Base-by-base conservation (phyloP, 1,284 basidiomycete species). In the Tilletiaria anomala region DNA sequence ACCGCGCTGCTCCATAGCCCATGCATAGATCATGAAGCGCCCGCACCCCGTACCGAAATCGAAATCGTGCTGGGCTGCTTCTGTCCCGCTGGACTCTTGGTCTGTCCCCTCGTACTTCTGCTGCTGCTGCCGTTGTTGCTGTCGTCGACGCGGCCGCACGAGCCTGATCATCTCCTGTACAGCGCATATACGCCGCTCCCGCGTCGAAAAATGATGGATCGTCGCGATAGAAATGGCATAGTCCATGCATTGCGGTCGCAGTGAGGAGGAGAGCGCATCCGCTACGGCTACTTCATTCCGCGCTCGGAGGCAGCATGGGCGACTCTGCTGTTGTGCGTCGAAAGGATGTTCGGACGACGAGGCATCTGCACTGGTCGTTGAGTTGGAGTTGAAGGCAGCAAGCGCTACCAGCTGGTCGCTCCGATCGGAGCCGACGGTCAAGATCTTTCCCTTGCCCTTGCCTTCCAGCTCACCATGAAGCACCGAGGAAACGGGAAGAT, bases 21-120 rank as follows among this genome's bases (percentile, higher is more conserved):
- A 99, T n/a, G 96, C 93, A 58, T 93, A 94, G 56, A 97, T 80
- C 51, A 99, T 72, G 44, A 88, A 74, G 5, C 85, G 78, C 8
- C 85, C 81, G 53, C 81, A 75, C 2, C 57, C 4, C 3, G 11
- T 35, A 1, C 44, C 40, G 18, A 41, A 39, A 2, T 42, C 33
- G 3, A 50, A 32, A 1, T 48, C 41, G 6, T 41, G 17, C 24
- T 54, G 47, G 8, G 23, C 18, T 0, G 32, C 19, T 6, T 29
- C 15, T 20, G 6, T 11, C 21, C 18, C 15, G 16, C 18, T 17
- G 16, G 12, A 8, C 24, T 40, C 32, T 39, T 33, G 12, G 16
- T 2, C 6, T n/a, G 2, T n/a, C 8, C 26, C 26, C 10, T 8
- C 26, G 10, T 8, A n/a, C 8, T 8, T n/a, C n/a, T n/a, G n/a